Percentiles rank a stretch among this genome's conserved stretches.
These are phyloP conservation scores for Jackrogersella multiformis DNA, from an alignment of 495 filamentous ascomycete species.

Conservation along the genomic window DNA sequence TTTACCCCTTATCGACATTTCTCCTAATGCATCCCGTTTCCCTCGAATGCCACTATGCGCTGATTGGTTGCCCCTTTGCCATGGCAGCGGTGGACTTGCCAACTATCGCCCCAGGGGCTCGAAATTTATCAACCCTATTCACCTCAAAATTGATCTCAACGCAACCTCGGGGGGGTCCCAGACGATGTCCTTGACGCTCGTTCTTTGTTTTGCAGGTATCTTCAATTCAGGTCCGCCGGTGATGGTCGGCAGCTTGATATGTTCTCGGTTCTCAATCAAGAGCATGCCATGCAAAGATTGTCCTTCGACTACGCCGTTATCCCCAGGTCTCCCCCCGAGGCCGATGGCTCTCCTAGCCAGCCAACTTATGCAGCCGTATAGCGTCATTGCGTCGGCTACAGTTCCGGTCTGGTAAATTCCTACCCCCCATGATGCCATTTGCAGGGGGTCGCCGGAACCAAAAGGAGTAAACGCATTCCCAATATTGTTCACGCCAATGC, in stretches of 20 bases:
- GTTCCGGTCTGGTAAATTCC: conserved; percentile 75
- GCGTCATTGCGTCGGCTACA: conserved; percentile 62
- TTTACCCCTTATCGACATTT: background rate
- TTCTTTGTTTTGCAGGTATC: conserved; percentile 33
- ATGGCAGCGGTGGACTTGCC: background rate
- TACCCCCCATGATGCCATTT: conserved; percentile 69
- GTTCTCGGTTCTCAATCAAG: conserved; percentile 26
- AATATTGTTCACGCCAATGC: conserved; percentile 78
- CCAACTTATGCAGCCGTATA: conserved; percentile 71
- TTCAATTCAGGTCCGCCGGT: conserved; percentile 11
- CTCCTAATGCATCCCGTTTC: background rate
- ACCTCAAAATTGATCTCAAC: conserved; percentile 38
- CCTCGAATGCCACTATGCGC: background rate
- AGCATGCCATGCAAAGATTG: conserved; percentile 28
- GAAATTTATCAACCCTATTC: background rate
- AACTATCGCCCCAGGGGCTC: background rate
- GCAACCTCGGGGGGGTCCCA: conserved; percentile 41
- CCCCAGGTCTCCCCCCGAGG: conserved; percentile 2
- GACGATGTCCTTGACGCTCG: conserved; percentile 40
- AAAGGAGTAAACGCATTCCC: conserved; percentile 82
- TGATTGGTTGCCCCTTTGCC: no score
- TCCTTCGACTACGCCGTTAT: conserved; percentile 22
- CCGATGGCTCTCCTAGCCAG: conserved; percentile 64
- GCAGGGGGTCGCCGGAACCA: conserved; percentile 74
- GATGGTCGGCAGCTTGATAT: conserved; percentile 23